A percentile compares a stretch with the other conserved stretches of the same genome.
Conservation (phyloP, 1,284 basidiomycete genomes). For the Ustilago trichophora region DNA sequence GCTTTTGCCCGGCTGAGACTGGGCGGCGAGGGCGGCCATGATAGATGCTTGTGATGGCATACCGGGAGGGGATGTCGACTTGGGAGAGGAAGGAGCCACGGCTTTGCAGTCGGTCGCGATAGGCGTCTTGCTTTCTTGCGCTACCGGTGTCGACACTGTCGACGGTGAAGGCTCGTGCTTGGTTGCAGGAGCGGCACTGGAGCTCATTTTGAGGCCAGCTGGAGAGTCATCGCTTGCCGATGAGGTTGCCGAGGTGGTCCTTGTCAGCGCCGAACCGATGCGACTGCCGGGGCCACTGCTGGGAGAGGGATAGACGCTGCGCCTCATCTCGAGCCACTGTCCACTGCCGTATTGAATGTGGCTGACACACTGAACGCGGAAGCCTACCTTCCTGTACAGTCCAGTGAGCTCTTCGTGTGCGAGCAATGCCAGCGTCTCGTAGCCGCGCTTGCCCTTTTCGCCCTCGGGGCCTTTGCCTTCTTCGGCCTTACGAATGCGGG, state of each 20-base stretch:
- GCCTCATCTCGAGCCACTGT: conserved; percentile 63
- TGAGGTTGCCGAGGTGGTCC: conserved; percentile 33
- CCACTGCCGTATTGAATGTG: conserved; percentile 55
- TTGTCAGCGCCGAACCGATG: conserved; percentile 20
- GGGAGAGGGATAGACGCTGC: conserved; percentile 45
- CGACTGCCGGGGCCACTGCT: conserved; percentile 16
- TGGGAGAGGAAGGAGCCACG: not conserved
- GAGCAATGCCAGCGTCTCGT: conserved; percentile 59
- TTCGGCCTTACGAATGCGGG: conserved; percentile 44
- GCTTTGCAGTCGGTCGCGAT: conserved; percentile 2
- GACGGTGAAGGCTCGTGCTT: not conserved
- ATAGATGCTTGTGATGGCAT: conserved; percentile 51
- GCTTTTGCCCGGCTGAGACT: conserved; percentile 36
- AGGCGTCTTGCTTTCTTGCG: not conserved
- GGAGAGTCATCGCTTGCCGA: conserved; percentile 21
- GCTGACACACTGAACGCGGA: conserved; percentile 55
- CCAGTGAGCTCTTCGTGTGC: conserved; percentile 56
- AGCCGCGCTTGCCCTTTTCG: conserved; percentile 46
- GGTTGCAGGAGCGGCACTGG: not conserved
- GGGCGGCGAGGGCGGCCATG: conserved; percentile 50
- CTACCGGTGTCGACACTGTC: not conserved
- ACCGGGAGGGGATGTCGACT: conserved; percentile 24
- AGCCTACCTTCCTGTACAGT: conserved; percentile 58
- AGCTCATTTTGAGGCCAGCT: conserved; percentile 16
- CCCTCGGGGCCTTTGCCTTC: conserved; percentile 43